Evolutionary conservation across 345 rosid genomes (phyloP).

Genomic region (Erodium maritimum): DNA sequence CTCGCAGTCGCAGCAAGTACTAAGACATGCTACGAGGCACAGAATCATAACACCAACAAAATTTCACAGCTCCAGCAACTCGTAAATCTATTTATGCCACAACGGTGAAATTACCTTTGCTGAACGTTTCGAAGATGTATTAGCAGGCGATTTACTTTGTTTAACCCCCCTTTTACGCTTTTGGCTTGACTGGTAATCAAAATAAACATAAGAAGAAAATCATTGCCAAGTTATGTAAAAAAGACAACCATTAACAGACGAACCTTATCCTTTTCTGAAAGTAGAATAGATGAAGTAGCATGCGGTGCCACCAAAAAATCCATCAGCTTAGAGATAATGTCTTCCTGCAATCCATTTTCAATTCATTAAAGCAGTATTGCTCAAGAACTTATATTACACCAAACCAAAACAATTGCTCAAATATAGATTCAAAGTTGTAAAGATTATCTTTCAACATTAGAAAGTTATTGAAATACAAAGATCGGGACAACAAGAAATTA

Average conservation of each 20-base stretch:
- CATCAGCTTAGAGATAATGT: slow-evolving; percentile 47
- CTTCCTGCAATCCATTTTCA: slow-evolving; percentile 48
- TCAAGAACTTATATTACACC: not conserved
- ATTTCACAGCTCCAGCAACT: no score
- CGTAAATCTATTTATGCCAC: not conserved
- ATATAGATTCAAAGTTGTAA: not conserved
- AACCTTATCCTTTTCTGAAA: slow-evolving; percentile 74
- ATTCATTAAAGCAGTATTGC: not conserved
- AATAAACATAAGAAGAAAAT: not conserved
- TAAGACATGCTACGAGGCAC: not conserved
- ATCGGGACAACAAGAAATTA: no score
- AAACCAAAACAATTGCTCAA: not conserved
- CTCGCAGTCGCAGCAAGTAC: not conserved
- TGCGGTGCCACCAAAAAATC: slow-evolving; percentile 81
- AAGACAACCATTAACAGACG: slow-evolving; percentile 1
- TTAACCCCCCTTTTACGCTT: slow-evolving; percentile 61
- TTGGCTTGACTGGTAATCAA: slow-evolving; percentile 34
- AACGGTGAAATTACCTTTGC: slow-evolving; percentile 43
- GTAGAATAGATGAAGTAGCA: slow-evolving; percentile 45
- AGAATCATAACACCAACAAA: no score
- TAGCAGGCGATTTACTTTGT: slow-evolving; percentile 35
- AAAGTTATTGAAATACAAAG: not conserved
- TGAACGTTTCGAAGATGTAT: slow-evolving; percentile 39
- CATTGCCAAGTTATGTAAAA: not conserved
- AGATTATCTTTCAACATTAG: not conserved